These are phyloP conservation scores for Verbascum thapsus DNA, from an alignment of 257 asterid species.

Conservation along the genomic window DNA sequence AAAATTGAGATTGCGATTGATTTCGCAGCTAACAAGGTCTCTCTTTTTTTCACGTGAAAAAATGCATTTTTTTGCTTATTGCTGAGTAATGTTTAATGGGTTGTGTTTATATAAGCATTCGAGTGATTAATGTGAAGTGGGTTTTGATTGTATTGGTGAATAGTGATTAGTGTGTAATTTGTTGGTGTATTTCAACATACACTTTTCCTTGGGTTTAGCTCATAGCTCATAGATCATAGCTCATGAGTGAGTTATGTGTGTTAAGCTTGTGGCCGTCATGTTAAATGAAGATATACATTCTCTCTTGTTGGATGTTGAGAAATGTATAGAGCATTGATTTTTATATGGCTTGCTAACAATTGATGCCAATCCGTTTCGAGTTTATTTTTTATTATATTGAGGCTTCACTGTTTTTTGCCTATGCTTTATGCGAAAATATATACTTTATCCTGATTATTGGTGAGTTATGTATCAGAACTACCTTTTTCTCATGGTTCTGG, in stretches of 20 bases:
- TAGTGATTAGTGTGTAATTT: not conserved
- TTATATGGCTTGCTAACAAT: not conserved
- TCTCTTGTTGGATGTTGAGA: too few species aligned
- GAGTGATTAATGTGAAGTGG: constrained; percentile 15
- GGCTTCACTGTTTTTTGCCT: too few species aligned
- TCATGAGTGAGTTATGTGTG: too few species aligned
- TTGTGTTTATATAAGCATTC: not conserved
- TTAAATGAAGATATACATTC: too few species aligned
- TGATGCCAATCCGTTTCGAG: not conserved
- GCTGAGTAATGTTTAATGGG: too few species aligned
- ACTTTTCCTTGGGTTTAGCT: not conserved
- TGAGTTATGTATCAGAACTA: too few species aligned
- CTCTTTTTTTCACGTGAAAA: not conserved
- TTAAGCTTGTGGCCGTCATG: too few species aligned
- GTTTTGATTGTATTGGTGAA: not conserved
- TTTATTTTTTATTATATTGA: not conserved
- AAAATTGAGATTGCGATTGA: constrained; percentile 69
- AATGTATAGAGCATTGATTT: not conserved
- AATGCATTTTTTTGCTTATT: not conserved
- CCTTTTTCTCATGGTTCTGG: too few species aligned
- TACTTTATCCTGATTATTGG: not conserved
- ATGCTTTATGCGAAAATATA: not conserved
- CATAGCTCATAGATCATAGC: too few species aligned
- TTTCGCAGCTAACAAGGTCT: constrained; percentile 83
- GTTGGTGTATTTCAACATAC: constrained; percentile 3